Percentiles rank a stretch among this genome's conserved stretches.
Evolutionary conservation across 2,329 filamentous ascomycete genomes (phyloP).

Genomic region (Dendryphion nanum): DNA sequence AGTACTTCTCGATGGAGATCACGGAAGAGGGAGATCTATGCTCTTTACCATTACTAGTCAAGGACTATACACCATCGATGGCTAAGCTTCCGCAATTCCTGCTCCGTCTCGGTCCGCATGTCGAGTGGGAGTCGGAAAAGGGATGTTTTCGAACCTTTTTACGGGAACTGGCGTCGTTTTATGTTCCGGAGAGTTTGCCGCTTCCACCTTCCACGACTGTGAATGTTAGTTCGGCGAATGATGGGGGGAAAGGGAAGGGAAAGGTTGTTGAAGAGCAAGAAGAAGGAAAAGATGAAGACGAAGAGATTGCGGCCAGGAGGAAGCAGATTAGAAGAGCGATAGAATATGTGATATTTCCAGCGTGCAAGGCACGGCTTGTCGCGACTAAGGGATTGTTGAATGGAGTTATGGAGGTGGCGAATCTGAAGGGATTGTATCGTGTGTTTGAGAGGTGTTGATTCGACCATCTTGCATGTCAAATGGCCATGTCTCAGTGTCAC

Average conservation of each 20-base stretch:
- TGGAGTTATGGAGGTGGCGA: constrained; percentile 81
- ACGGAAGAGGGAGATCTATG: constrained; percentile 73
- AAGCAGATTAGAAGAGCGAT: constrained; percentile 70
- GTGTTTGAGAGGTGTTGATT: constrained; percentile 93
- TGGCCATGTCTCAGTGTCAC: too few species aligned
- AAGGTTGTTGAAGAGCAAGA: constrained; percentile 24
- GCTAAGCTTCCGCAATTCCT: constrained; percentile 88
- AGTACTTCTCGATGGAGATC: constrained; percentile 90
- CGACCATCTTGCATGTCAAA: too few species aligned
- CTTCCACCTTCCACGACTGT: constrained; percentile 28
- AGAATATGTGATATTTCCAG: constrained; percentile 87
- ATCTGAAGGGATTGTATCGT: constrained; percentile 86
- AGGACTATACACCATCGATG: constrained; percentile 82
- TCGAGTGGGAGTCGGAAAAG: constrained; percentile 84
- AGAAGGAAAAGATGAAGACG: constrained; percentile 26
- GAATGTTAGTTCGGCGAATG: constrained; percentile 47
- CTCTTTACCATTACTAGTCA: constrained; percentile 79
- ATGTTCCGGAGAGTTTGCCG: constrained; percentile 83
- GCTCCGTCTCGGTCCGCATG: constrained; percentile 80
- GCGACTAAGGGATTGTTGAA: constrained; percentile 76
- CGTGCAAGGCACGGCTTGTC: constrained; percentile 77
- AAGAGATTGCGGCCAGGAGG: constrained; percentile 53
- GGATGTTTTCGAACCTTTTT: constrained; percentile 82
- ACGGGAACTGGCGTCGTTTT: constrained; percentile 84
- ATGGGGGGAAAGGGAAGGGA: constrained; percentile 20